Conservation (phyloP, 495 filamentous ascomycete genomes). For the Aspergillus haitiensis region DNA sequence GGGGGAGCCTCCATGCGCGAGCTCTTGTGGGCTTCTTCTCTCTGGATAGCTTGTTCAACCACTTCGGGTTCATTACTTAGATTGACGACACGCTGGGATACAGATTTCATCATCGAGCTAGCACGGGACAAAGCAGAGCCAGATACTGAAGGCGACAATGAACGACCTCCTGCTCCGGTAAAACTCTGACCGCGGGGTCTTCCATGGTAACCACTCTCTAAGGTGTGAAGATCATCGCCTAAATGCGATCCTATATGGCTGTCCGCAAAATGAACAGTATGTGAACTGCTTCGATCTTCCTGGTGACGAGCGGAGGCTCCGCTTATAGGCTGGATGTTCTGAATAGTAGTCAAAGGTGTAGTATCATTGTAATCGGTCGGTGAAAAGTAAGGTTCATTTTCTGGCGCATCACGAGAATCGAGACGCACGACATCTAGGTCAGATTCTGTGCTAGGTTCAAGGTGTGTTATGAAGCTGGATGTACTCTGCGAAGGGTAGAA, state of each 20-base stretch:
- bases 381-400: conserved; percentile 53
- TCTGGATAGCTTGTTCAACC: conserved; percentile 70
- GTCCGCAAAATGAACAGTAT: conserved; percentile 52
- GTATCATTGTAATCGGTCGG: conserved; percentile 62
- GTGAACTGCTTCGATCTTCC: conserved; percentile 60
- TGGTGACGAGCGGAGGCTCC: conserved; percentile 57
- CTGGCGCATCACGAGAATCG: conserved; percentile 28
- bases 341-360: conserved; percentile 61
- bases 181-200: conserved; percentile 51
- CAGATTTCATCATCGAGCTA: conserved; percentile 90
- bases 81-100: conserved; percentile 97
- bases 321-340: conserved; percentile 65
- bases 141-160: conserved; percentile 66
- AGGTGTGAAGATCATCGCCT: conserved; percentile 67
- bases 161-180: conserved; percentile 53
- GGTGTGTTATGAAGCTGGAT: conserved; percentile 27
- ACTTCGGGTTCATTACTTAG: conserved; percentile 85
- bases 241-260: conserved; percentile 47
- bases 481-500: conserved; percentile 43
- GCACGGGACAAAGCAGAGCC: conserved; percentile 70
- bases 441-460: conserved; percentile 29
- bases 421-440: conserved; percentile 38
- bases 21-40: conserved; percentile 60
- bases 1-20: conserved; percentile 56
- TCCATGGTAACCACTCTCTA: conserved; percentile 53